These are phyloP conservation scores for Anethum foeniculum DNA, from an alignment of 140 eudicot species.

Conservation along the genomic window DNA sequence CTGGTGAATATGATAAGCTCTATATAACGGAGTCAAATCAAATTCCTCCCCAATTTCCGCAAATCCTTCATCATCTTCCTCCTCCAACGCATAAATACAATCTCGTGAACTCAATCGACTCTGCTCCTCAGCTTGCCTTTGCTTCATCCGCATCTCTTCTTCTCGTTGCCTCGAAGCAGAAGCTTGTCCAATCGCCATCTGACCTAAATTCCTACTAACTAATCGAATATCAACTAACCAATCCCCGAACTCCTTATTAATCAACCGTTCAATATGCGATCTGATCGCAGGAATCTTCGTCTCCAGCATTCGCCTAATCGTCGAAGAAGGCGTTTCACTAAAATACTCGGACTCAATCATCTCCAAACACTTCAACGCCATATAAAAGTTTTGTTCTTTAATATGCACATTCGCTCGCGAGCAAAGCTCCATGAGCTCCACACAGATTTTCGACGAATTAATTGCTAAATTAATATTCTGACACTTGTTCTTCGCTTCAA, in stretches of 20 bases:
- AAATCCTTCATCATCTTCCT: slow-evolving; percentile 66
- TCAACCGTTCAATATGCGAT: slow-evolving; percentile 57
- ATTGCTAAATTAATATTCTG: slow-evolving; percentile 56
- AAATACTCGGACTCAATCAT: slow-evolving; percentile 45
- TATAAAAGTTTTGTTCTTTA: slow-evolving; percentile 41
- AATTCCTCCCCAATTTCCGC: slow-evolving; percentile 37
- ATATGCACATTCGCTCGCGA: slow-evolving; percentile 63
- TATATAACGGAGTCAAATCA: slow-evolving; percentile 83
- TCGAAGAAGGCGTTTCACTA: slow-evolving; percentile 50
- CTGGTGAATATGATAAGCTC: slow-evolving; percentile 84
- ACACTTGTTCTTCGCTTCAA: slow-evolving; percentile 60
- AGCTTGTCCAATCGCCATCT: slow-evolving; percentile 91
- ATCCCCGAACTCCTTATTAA: slow-evolving; percentile 78
- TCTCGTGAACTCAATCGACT: slow-evolving; percentile 72
- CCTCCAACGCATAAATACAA: slow-evolving; percentile 74
- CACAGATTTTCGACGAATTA: slow-evolving; percentile 45
- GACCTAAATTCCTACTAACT: slow-evolving; percentile 89
- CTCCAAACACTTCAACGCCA: slow-evolving; percentile 84
- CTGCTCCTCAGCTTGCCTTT: slow-evolving; percentile 97
- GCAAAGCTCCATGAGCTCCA: slow-evolving; percentile 59
- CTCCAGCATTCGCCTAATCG: slow-evolving; percentile 72
- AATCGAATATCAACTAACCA: slow-evolving; percentile 92
- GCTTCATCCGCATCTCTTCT: slow-evolving; percentile 84
- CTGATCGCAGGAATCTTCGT: slow-evolving; percentile 76
- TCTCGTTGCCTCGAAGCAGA: slow-evolving; percentile 87